Evolutionary conservation across 345 rosid genomes (phyloP).

Genomic region (Rhodamnia rubescens): DNA sequence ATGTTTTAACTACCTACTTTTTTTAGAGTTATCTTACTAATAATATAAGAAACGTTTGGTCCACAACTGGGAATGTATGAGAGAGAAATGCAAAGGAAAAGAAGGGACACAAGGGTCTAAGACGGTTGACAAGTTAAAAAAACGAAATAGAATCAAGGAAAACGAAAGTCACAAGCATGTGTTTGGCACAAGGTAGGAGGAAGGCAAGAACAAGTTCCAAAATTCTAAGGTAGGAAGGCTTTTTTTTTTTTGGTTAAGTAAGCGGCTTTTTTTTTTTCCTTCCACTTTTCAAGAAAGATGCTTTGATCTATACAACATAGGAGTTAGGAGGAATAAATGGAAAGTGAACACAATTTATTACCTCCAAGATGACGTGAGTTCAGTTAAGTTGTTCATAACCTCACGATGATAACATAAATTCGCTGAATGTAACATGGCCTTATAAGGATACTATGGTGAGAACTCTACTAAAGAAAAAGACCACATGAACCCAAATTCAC

Average conservation of each 20-base stretch:
- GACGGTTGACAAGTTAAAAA: not conserved
- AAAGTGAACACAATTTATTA: not conserved
- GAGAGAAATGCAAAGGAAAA: not conserved
- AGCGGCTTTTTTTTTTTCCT: too few relatives aligned
- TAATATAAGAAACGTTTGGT: not conserved
- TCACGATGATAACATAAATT: not conserved
- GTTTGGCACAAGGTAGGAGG: not conserved
- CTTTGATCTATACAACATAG: not conserved
- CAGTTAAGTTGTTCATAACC: not conserved
- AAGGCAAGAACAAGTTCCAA: not conserved
- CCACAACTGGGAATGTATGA: not conserved
- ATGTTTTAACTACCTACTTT: not conserved
- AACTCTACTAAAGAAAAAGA: not conserved
- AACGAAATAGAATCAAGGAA: not conserved
- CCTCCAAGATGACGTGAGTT: not conserved
- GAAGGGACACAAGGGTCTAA: not conserved
- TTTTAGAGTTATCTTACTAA: not conserved
- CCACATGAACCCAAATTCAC: not conserved
- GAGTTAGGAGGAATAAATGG: not conserved
- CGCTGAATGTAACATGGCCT: not conserved
- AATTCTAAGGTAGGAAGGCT: not conserved
- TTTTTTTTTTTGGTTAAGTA: too few relatives aligned
- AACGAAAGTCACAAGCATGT: not conserved
- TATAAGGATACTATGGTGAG: not conserved
- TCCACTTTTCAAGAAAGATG: too few relatives aligned